Conservation (phyloP, 2,329 filamentous ascomycete genomes). For the Penicillium sp. region DNA sequence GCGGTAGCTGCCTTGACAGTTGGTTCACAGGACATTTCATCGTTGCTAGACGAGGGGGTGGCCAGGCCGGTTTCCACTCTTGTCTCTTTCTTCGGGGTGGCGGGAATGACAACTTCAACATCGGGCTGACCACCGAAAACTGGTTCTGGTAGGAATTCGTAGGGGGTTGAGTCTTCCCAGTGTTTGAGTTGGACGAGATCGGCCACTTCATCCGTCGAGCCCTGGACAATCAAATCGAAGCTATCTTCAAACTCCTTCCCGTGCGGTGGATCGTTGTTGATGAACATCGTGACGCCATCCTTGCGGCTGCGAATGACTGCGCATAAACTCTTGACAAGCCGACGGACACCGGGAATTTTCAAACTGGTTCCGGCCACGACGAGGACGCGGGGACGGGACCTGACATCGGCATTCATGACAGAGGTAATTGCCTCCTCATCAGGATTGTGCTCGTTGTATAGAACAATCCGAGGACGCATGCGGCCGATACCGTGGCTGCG, state of each 20-base stretch:
- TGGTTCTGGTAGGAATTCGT: constrained; percentile 32
- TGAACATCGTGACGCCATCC: constrained; percentile 85
- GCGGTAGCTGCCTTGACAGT: constrained; percentile 20
- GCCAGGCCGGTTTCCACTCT: constrained; percentile 33
- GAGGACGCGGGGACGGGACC: constrained; percentile 79
- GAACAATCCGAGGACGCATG: constrained; percentile 82
- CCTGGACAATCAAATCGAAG: constrained; percentile 86
- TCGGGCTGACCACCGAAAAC: constrained; percentile 10
- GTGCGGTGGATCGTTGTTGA: constrained; percentile 81
- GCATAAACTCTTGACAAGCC: constrained; percentile 87
- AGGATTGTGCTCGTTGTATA: constrained; percentile 96
- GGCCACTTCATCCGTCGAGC: constrained; percentile 83
- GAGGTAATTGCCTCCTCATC: constrained; percentile 94
- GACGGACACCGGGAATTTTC: constrained; percentile 86
- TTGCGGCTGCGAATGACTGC: constrained; percentile 69
- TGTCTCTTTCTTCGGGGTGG: constrained; percentile 35
- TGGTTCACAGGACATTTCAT: constrained; percentile 27
- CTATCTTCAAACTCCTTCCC: constrained; percentile 82
- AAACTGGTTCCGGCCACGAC: constrained; percentile 93
- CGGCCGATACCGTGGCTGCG: constrained; percentile 89
- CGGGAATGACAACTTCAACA: constrained; percentile 38
- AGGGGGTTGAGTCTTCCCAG: constrained; percentile 48
- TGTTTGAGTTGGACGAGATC: constrained; percentile 57
- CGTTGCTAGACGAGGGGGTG: constrained; percentile 42
- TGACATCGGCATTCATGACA: constrained; percentile 78